Evolutionary conservation across 179 eudicot genomes (phyloP), one percentile per base, ranked within the genome.

Genomic region (Spergularia azorica): DNA sequence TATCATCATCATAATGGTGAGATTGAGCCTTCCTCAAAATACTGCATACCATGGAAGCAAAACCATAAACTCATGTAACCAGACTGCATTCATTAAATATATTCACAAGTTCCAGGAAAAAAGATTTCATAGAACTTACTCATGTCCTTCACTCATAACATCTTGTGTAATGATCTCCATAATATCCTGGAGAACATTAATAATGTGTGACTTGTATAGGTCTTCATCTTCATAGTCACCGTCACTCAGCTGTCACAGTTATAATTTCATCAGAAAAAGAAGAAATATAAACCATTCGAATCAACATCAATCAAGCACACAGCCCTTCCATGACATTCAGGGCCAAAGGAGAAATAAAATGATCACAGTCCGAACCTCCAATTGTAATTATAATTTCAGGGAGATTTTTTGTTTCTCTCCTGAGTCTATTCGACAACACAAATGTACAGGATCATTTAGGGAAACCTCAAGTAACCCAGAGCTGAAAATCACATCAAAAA

Each of bases 131-230:
- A 70, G 71, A 70, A 77, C 97, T 83, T 80, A 94, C 98, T 84
- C 89, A 63, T 80, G 87, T 63, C 85, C 97, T 15, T 89, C 86
- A 51, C 63, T 63, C 91, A 96, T 92, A 66, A 96, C 79, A 89
- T 96, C 99, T 76, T 89, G 85, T 71, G 85, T 85, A 76, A 96
- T 89, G 76, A 91, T 91, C 86, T 96, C 99, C 86, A 96, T 79
- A 58, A 91, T 94, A 86, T 96, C 99, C 75, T 94, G 98, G 76
- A 96, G 88, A 76, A 87, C 89, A 79, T 96, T 96, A 63, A 96
- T 84, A 71, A 94, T 87, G 76, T 85, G 96, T 43, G 94, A 74
- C 83, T 84, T 86, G 86, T 91, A 84, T 20, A 86, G 60, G 67
- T 85, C 90, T 18, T 4, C 76, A 81, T 94, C 91, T 0, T 84